A percentile compares a stretch with the other conserved stretches of the same genome.
These are phyloP conservation scores for Xylaria acuta DNA, from an alignment of 495 filamentous ascomycete genomes.

Conservation along the genomic window DNA sequence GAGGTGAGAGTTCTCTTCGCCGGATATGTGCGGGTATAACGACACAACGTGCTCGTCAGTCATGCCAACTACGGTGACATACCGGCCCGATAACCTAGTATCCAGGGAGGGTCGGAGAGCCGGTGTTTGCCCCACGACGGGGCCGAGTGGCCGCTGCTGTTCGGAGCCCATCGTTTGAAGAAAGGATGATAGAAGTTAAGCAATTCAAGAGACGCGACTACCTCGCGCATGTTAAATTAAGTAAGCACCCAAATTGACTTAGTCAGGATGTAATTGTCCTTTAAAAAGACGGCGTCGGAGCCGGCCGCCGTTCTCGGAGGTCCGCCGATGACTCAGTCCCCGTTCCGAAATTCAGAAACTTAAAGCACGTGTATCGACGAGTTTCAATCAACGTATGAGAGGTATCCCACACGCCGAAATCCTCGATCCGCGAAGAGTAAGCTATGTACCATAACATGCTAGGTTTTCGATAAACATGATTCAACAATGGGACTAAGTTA, in stretches of 20 bases:
- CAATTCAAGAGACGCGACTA: neutral
- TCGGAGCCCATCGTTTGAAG: neutral
- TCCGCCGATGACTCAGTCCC: constrained; percentile 2
- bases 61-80: constrained; percentile 50
- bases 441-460: neutral
- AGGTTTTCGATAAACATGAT: neutral
- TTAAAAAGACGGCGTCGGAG: neutral
- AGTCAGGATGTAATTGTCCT: neutral
- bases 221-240: neutral
- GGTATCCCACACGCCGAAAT: neutral
- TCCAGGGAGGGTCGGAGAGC: constrained; percentile 36
- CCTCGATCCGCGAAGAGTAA: neutral
- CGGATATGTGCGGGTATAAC: constrained; percentile 50
- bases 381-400: neutral
- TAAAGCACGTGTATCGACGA: neutral
- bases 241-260: neutral
- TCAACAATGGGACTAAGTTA: neutral
- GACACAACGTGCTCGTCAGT: constrained; percentile 43
- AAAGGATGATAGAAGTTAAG: neutral
- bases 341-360: neutral
- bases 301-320: constrained; percentile 7
- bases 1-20: constrained; percentile 42
- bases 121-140: constrained; percentile 29
- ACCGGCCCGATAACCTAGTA: constrained; percentile 43
- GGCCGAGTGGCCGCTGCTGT: constrained; percentile 32